These are phyloP conservation scores for Coemansia sp. DNA, from an alignment of 192 early-diverging fungal genomes.

Conservation along the genomic window DNA sequence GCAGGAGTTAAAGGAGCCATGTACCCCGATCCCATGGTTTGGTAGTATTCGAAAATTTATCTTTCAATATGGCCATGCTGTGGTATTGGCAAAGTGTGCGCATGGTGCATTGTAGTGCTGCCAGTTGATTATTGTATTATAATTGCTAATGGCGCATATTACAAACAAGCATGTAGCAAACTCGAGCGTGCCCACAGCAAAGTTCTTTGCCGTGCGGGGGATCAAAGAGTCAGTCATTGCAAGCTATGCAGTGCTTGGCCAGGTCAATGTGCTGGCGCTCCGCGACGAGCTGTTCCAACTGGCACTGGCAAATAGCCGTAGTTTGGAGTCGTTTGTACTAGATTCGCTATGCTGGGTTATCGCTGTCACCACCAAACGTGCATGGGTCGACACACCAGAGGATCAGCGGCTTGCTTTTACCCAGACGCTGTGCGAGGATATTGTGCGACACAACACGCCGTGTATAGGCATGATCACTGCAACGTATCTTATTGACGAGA, in stretches of 20 bases:
- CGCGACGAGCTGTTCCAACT: constrained; percentile 46
- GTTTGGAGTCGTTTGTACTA: constrained; percentile 40
- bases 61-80: neutral
- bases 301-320: constrained; percentile 24
- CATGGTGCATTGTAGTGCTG: neutral
- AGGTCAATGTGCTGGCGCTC: constrained; percentile 11
- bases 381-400: constrained; percentile 39
- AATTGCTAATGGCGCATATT: neutral
- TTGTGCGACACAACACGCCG: constrained; percentile 27
- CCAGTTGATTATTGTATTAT: neutral
- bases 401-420: constrained; percentile 23
- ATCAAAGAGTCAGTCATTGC: constrained; percentile 46
- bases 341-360: constrained; percentile 50
- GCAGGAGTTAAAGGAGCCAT: neutral
- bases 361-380: constrained; percentile 48
- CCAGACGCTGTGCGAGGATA: constrained; percentile 37
- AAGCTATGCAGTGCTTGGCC: constrained; percentile 28
- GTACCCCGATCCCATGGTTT: neutral
- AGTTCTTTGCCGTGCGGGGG: constrained; percentile 49
- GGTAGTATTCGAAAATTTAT: neutral
- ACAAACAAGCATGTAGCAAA: constrained; percentile 16
- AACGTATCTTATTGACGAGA: constrained; percentile 42
- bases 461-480: constrained; percentile 38
- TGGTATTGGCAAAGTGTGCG: neutral
- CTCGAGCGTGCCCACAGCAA: constrained; percentile 40